These are phyloP conservation scores for Lepidium didymum DNA, from an alignment of 345 rosid genomes.

Conservation along the genomic window DNA sequence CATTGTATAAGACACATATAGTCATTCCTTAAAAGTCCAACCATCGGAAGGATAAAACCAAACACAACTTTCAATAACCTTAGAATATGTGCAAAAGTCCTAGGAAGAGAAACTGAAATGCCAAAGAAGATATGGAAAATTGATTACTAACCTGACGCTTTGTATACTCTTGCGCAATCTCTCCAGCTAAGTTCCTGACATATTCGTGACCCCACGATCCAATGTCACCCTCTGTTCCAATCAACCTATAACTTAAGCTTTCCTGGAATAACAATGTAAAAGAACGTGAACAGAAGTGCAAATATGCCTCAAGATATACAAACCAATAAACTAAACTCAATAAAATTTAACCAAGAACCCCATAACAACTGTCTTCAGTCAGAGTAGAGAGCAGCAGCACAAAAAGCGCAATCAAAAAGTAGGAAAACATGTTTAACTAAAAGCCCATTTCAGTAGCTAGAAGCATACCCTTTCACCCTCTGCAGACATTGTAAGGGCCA, in stretches of 20 bases:
- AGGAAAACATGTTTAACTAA: no score
- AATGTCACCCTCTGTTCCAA: conserved; percentile 86
- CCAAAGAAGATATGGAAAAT: conserved; percentile 5
- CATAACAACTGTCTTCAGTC: not conserved
- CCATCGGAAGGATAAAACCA: not conserved
- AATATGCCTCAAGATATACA: no score
- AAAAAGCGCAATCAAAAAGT: no score
- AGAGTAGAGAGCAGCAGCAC: no score
- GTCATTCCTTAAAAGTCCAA: not conserved
- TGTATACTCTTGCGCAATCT: conserved; percentile 68
- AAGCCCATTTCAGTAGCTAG: not conserved
- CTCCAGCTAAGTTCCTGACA: conserved; percentile 95
- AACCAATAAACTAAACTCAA: not conserved
- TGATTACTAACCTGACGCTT: conserved; percentile 58
- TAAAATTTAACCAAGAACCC: conserved; percentile 1
- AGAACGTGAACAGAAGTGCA: not conserved
- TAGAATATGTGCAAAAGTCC: not conserved
- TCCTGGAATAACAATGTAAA: conserved; percentile 44
- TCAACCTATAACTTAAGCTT: conserved; percentile 77
- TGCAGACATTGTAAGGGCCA: conserved; percentile 95
- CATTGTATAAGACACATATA: no score
- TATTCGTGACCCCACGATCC: conserved; percentile 99
- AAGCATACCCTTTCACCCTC: conserved; percentile 84
- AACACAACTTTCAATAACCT: not conserved
- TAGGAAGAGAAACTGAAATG: not conserved